A percentile compares a stretch with the other conserved stretches of the same genome.
phyloP scores from a whole-genome alignment of 2,329 filamentous ascomycete species.

The Pleomassaria siparia region DNA sequence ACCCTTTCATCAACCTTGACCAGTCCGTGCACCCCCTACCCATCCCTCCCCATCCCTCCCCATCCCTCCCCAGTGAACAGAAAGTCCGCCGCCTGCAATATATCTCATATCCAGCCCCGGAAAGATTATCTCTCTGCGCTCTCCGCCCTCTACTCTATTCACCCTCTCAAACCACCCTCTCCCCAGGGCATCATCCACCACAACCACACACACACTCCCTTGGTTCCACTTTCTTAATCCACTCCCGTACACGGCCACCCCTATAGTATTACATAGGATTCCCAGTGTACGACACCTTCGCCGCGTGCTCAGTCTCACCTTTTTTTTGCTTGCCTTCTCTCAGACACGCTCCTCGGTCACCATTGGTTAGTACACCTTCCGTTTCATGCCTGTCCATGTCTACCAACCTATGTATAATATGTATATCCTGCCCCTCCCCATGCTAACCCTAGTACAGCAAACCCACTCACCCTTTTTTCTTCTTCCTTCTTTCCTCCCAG shows the following conservation, averaged over 20 bases:
- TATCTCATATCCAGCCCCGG: slow-evolving; percentile 18
- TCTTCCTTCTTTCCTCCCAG: slow-evolving; percentile 8
- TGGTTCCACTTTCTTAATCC: background rate
- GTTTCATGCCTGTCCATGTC: slow-evolving; percentile 29
- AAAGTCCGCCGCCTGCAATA: slow-evolving; percentile 22
- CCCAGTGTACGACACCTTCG: too few relatives aligned
- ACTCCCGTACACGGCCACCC: background rate
- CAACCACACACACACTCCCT: background rate
- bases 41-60: too few relatives aligned
- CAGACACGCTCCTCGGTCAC: slow-evolving; percentile 24
- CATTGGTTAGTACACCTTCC: slow-evolving; percentile 32
- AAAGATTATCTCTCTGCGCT: slow-evolving; percentile 12
- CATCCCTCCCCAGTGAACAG: too few relatives aligned
- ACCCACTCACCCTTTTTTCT: too few relatives aligned
- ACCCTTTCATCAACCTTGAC: slow-evolving; percentile 20
- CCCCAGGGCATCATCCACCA: background rate
- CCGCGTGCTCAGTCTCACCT: slow-evolving; percentile 18
- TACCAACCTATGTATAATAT: slow-evolving; percentile 17
- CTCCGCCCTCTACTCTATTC: background rate
- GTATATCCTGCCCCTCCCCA: slow-evolving; percentile 12
- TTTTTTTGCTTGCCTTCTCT: slow-evolving; percentile 21
- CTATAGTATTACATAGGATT: too few relatives aligned
- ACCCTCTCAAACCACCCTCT: slow-evolving; percentile 3
- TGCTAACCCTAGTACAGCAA: slow-evolving; percentile 4
- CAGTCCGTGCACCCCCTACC: too few relatives aligned